A percentile compares a stretch with the other conserved stretches of the same genome.
Conservation (phyloP, 441 rosid species). For the Pelargonium australe region DNA sequence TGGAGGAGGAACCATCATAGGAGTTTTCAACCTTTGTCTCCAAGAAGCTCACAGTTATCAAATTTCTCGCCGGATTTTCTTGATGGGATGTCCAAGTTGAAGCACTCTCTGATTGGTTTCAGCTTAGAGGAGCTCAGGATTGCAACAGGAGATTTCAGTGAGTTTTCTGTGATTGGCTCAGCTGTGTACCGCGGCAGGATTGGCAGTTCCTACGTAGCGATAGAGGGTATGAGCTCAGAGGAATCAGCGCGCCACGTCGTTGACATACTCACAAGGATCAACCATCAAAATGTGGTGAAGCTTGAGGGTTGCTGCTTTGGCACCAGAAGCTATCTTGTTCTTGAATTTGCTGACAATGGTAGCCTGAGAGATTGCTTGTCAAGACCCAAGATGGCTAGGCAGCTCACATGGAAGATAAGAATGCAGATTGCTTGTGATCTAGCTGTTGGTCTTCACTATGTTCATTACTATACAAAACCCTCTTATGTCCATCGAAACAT, state of each 20-base stretch:
- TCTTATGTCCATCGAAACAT: slow-evolving; percentile 23
- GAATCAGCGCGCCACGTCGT: slow-evolving; percentile 24
- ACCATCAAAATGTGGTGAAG: slow-evolving; percentile 27
- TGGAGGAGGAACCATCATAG: slow-evolving; percentile 10
- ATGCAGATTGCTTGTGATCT: slow-evolving; percentile 32
- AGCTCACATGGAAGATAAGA: slow-evolving; percentile 31
- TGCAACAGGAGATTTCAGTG: slow-evolving; percentile 27
- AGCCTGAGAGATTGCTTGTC: slow-evolving; percentile 27
- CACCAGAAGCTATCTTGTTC: slow-evolving; percentile 23
- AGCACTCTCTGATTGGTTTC: slow-evolving; percentile 25
- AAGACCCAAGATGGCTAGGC: slow-evolving; percentile 18
- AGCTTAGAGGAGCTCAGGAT: slow-evolving; percentile 31
- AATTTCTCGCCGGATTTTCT: slow-evolving; percentile 27
- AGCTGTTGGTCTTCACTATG: slow-evolving; percentile 32
- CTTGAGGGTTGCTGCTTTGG: slow-evolving; percentile 28
- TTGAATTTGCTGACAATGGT: slow-evolving; percentile 29
- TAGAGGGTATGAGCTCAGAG: slow-evolving; percentile 20
- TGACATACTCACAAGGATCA: slow-evolving; percentile 27
- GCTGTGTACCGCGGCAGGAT: slow-evolving; percentile 23
- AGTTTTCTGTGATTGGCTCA: slow-evolving; percentile 20
- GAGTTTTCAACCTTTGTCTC: slow-evolving; percentile 21
- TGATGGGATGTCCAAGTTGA: slow-evolving; percentile 27
- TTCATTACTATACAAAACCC: slow-evolving; percentile 29
- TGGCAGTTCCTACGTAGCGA: slow-evolving; percentile 19
- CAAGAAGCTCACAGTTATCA: slow-evolving; percentile 19